These are phyloP conservation scores for Phytophthora litchii DNA, from an alignment of 352 stramenopile genomes.

Conservation along the genomic window DNA sequence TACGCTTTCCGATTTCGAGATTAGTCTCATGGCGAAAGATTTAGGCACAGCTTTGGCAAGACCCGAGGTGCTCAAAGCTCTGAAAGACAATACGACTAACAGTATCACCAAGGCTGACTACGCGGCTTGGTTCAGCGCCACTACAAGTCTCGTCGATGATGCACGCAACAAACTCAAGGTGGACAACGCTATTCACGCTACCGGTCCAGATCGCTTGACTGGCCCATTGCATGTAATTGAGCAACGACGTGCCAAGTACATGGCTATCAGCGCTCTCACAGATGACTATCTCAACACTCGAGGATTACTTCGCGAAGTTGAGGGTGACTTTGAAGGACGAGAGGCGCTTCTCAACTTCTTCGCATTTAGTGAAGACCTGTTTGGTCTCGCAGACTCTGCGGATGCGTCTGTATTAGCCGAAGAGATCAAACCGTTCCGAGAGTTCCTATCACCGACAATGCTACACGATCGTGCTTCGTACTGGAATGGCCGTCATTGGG, in stretches of 20 bases:
- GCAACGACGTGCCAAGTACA: slow-evolving; percentile 92
- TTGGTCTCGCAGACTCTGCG: slow-evolving; percentile 51
- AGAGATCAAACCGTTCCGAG: slow-evolving; percentile 56
- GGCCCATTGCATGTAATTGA: slow-evolving; percentile 90
- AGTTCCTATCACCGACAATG: slow-evolving; percentile 47
- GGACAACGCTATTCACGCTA: slow-evolving; percentile 95
- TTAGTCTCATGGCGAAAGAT: slow-evolving; percentile 73
- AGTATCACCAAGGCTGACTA: slow-evolving; percentile 62
- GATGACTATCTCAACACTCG: slow-evolving; percentile 90
- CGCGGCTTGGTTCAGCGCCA: slow-evolving; percentile 57
- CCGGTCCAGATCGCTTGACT: slow-evolving; percentile 91
- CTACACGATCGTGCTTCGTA: slow-evolving; percentile 72
- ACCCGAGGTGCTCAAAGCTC: slow-evolving; percentile 34
- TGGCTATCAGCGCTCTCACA: slow-evolving; percentile 92
- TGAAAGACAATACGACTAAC: slow-evolving; percentile 44
- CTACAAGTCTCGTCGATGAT: slow-evolving; percentile 66
- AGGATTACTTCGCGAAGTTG: slow-evolving; percentile 68
- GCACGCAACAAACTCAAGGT: slow-evolving; percentile 68
- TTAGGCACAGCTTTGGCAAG: slow-evolving; percentile 56
- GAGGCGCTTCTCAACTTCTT: slow-evolving; percentile 78
- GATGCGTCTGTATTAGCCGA: slow-evolving; percentile 27
- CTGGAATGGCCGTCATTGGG: slow-evolving; percentile 84
- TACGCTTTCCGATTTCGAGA: slow-evolving; percentile 62
- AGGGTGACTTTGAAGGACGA: slow-evolving; percentile 83
- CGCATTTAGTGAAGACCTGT: slow-evolving; percentile 72